Evolutionary conservation across 2,329 filamentous ascomycete genomes (phyloP), one percentile per base, ranked within the genome.

Genomic region (Trichoderma cornu-damae): DNA sequence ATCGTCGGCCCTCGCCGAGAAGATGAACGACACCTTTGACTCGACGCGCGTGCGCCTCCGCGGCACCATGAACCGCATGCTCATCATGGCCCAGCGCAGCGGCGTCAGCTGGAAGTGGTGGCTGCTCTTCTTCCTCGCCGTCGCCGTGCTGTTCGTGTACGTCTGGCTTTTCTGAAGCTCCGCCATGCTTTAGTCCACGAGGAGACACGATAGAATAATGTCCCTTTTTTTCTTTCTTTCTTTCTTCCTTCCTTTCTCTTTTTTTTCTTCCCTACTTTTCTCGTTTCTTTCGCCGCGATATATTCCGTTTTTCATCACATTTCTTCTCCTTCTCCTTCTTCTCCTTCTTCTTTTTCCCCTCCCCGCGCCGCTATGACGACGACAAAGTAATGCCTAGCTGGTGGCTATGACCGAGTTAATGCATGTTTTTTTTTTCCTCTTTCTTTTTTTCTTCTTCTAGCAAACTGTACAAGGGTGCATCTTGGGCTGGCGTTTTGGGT

Each of bases 31-130:
- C 68, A 83, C 85, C 4, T 99, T 97, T 69, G 93, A 97, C 70
- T 85, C 83, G 66, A 95, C 93, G 53, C 79, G 92, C 32, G 75
- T 91, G 52, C 83, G 89, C 62, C 77, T 99, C 61, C 83, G 86
- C 43, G 91, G 93, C 54, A 97, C 95, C 16, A 97, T 99, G 94
- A 96, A 90, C 70, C 81, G 92, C 59, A 99, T 99, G 94, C 75
- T 97, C 63, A 70, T 93, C 54, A 99, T 99, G 94, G 94, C 94
- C 4, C 84, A 97, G 75, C 81, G 85, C 66, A 96, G 92, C 2
- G 94, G 94, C n/a, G 87, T 99, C 8, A 87, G 91, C 67, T 99
- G 94, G 94, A 93, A 84, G 73, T 88, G 92, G 58, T 99, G 94
- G 94, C 72, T 96, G 51, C 80, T 78, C 42, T 99, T 99, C 74